A percentile compares a stretch with the other conserved stretches of the same genome.
phyloP scores from a whole-genome alignment of 805 yeast genomes.

The Naumovozyma castellii region DNA sequence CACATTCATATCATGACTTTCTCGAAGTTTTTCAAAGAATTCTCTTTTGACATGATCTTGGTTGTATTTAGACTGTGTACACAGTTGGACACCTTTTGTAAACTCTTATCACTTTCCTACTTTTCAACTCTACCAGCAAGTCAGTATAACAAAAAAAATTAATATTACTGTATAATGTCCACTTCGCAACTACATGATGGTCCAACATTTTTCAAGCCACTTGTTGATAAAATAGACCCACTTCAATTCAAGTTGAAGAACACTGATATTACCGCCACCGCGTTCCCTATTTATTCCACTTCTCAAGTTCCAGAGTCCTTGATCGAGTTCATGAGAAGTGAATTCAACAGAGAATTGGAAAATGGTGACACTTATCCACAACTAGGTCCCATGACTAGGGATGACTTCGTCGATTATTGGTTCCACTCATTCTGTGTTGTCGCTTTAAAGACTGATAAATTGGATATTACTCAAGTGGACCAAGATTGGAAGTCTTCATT shows the following conservation, averaged over 20 bases:
- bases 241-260: conserved; percentile 35
- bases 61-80: no score
- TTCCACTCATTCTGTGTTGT: conserved; percentile 58
- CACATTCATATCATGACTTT: no score
- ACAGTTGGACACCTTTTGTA: no score
- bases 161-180: no score
- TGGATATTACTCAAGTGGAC: conserved; percentile 7
- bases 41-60: no score
- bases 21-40: no score
- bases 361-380: conserved; percentile 74
- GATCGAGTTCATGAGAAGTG: conserved; percentile 36
- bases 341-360: conserved; percentile 57
- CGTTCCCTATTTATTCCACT: conserved; percentile 47
- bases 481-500: conserved; percentile 40
- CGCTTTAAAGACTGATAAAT: conserved; percentile 39
- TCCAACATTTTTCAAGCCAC: conserved; percentile 28
- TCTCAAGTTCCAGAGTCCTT: conserved; percentile 43
- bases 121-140: no score
- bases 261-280: conserved; percentile 41
- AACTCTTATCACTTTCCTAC: no score
- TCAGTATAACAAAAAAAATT: no score
- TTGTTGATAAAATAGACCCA: conserved; percentile 30
- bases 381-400: conserved; percentile 31
- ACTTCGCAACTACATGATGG: conserved; percentile 23
- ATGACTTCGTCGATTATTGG: conserved; percentile 58